Conservation (phyloP, 371 early-diverging fungal genomes). For the Mortierella sp. region DNA sequence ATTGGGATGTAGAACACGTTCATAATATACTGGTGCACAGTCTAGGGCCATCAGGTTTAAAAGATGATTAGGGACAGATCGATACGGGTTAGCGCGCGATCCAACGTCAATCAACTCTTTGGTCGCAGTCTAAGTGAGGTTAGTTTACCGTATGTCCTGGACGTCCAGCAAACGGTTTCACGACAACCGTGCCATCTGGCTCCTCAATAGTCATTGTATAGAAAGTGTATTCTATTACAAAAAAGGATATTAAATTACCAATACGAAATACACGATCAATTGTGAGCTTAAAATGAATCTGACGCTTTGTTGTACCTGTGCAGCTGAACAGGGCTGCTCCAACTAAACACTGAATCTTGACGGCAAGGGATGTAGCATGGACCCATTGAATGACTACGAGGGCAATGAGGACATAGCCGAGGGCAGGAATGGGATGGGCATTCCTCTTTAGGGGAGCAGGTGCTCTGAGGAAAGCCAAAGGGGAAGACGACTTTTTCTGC, state of each 20-base stretch:
- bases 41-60: constrained; percentile 10
- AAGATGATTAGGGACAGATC: neutral
- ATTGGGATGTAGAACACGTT: constrained; percentile 57
- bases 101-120: neutral
- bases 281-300: too few species aligned
- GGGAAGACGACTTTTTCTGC: neutral
- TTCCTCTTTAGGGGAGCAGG: constrained; percentile 43
- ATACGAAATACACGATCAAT: neutral
- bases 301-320: constrained; percentile 23
- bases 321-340: constrained; percentile 52
- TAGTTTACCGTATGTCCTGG: constrained; percentile 50
- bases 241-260: neutral
- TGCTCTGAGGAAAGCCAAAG: constrained; percentile 29
- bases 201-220: constrained; percentile 55
- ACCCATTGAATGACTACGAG: constrained; percentile 45
- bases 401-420: constrained; percentile 49
- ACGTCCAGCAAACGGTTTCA: constrained; percentile 53
- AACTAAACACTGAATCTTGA: constrained; percentile 48
- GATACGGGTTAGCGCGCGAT: too few species aligned
- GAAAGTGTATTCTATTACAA: constrained; percentile 41
- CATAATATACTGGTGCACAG: constrained; percentile 55
- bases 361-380: constrained; percentile 46
- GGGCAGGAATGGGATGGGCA: constrained; percentile 42
- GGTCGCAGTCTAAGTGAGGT: neutral
- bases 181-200: constrained; percentile 47